phyloP scores from a whole-genome alignment of 257 asterid species.

The Nicotiana paniculata region DNA sequence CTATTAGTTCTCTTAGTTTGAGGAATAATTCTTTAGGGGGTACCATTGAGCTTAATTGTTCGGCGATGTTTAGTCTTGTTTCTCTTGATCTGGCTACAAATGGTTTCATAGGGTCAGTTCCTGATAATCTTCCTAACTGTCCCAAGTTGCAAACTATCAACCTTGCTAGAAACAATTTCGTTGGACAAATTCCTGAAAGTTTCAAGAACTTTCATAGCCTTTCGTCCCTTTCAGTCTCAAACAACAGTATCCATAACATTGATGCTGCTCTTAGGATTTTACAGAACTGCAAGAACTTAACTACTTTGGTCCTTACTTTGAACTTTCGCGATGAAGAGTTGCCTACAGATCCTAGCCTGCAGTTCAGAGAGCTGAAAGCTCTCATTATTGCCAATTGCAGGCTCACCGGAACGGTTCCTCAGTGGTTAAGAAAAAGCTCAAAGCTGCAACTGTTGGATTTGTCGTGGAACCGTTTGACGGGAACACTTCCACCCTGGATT shows the following conservation, averaged over 20 bases:
- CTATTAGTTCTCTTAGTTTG: conserved; percentile 40
- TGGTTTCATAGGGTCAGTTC: conserved; percentile 47
- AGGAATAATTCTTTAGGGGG: conserved; percentile 65
- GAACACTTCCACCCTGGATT: conserved; percentile 65
- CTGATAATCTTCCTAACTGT: conserved; percentile 54
- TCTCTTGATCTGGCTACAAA: conserved; percentile 70
- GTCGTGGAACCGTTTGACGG: conserved; percentile 62
- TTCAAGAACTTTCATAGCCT: conserved; percentile 58
- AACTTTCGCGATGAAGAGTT: conserved; percentile 49
- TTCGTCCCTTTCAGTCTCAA: conserved; percentile 56
- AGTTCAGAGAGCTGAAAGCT: conserved; percentile 43
- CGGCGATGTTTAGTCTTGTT: conserved; percentile 61
- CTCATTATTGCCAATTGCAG: conserved; percentile 66
- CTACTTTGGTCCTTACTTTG: conserved; percentile 54
- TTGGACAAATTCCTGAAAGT: conserved; percentile 63
- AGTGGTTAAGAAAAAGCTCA: conserved; percentile 49
- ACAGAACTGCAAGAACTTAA: conserved; percentile 60
- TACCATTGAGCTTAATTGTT: conserved; percentile 52
- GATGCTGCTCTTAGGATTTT: conserved; percentile 43
- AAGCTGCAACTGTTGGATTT: conserved; percentile 60
- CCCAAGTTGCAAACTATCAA: conserved; percentile 37
- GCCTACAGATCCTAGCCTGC: conserved; percentile 43
- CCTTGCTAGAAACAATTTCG: conserved; percentile 49
- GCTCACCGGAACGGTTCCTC: conserved; percentile 62
- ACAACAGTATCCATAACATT: conserved; percentile 49